Conservation (phyloP, 2,329 filamentous ascomycete genomes). For the Blumeriella jaapii region DNA sequence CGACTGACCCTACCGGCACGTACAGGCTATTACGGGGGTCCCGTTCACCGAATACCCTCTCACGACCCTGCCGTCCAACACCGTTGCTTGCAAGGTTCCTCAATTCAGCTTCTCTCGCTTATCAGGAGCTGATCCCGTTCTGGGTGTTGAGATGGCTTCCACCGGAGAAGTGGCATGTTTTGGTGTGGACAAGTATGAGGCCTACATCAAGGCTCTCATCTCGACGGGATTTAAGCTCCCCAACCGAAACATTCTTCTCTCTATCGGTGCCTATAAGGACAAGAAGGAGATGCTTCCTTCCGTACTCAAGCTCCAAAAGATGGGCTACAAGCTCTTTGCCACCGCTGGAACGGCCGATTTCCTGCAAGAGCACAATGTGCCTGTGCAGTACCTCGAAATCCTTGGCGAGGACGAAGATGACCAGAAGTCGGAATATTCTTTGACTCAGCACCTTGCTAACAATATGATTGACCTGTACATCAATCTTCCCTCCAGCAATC, state of each 20-base stretch:
- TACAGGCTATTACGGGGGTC: slow-evolving; percentile 82
- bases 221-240: slow-evolving; percentile 95
- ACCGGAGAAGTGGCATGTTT: slow-evolving; percentile 98
- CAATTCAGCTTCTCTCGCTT: slow-evolving; percentile 98
- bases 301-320: slow-evolving; percentile 74
- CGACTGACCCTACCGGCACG: too few species aligned
- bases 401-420: slow-evolving; percentile 67
- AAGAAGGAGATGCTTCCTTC: slow-evolving; percentile 96
- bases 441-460: slow-evolving; percentile 92
- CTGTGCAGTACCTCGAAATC: slow-evolving; percentile 87
- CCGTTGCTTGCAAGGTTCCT: slow-evolving; percentile 93
- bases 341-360: slow-evolving; percentile 96
- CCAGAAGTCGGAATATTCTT: slow-evolving; percentile 89
- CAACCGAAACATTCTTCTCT: slow-evolving; percentile 88
- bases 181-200: slow-evolving; percentile 90
- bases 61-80: slow-evolving; percentile 62
- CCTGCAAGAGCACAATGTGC: slow-evolving; percentile 81
- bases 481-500: slow-evolving; percentile 97
- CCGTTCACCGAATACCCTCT: slow-evolving; percentile 75
- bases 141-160: slow-evolving; percentile 98
- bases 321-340: slow-evolving; percentile 93
- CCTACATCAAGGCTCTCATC: slow-evolving; percentile 90
- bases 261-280: slow-evolving; percentile 94
- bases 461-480: slow-evolving; percentile 98
- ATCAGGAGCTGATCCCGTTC: slow-evolving; percentile 87